These are phyloP conservation scores for Cenchrus purpureus DNA, from an alignment of 176 grass and related monocot genomes.

Conservation along the genomic window DNA sequence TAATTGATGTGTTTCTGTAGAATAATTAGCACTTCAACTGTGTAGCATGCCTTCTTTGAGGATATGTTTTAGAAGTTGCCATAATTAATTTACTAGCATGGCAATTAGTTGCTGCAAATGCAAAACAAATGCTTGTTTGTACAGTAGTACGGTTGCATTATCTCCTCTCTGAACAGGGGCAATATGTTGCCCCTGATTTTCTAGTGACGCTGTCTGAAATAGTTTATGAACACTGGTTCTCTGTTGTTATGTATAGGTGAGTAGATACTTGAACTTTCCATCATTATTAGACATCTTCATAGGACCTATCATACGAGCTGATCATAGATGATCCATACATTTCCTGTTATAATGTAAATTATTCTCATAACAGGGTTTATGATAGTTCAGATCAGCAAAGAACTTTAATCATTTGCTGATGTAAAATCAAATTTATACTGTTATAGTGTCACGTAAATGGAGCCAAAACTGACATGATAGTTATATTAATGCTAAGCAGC, in stretches of 20 bases:
- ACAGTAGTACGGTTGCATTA: conserved; percentile 14
- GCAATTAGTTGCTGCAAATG: background rate
- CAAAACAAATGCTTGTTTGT: conserved; percentile 20
- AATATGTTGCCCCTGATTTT: background rate
- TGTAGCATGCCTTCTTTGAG: background rate
- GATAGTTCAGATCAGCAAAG: background rate
- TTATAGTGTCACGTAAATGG: conserved; percentile 17
- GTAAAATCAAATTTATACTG: background rate
- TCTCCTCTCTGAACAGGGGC: background rate
- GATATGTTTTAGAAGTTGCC: background rate
- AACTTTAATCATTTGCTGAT: background rate
- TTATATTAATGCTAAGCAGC: conserved; percentile 25
- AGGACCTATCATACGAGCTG: conserved; percentile 12
- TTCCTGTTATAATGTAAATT: background rate
- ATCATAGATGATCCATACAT: background rate
- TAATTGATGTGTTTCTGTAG: conserved; percentile 14
- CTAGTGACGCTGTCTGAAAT: background rate
- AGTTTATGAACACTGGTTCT: background rate
- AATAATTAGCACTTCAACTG: background rate
- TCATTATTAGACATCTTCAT: background rate
- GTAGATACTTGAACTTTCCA: conserved; percentile 8
- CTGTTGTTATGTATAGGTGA: background rate
- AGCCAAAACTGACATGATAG: background rate
- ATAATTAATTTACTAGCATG: background rate
- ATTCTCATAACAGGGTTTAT: conserved; percentile 4